Evolutionary conservation across 768 basidiomycete genomes (phyloP).

Genomic region (Boletus eberwhitei): DNA sequence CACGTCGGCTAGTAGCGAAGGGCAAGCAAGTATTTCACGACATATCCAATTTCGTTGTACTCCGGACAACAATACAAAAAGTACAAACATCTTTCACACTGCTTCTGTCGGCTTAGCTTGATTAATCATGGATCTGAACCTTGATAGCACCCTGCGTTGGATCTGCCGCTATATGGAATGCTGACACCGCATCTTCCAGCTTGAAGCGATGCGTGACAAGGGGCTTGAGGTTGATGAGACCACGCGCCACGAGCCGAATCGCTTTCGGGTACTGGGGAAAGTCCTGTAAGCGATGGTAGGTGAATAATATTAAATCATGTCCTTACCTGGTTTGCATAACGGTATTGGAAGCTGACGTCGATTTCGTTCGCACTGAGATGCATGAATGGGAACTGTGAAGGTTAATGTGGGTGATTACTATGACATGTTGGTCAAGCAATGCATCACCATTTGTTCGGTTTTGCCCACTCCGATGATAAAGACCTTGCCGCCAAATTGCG

Average conservation of each 20-base stretch:
- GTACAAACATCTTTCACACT: background rate
- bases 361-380: conserved; percentile 69
- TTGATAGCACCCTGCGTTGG: conserved; percentile 66
- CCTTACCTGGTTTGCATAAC: conserved; percentile 59
- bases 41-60: background rate
- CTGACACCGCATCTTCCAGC: conserved; percentile 69
- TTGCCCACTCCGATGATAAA: conserved; percentile 71
- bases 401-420: background rate
- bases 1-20: too few species aligned
- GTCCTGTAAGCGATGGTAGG: background rate
- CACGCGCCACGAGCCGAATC: conserved; percentile 73
- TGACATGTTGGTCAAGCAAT: conserved; percentile 8
- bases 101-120: background rate
- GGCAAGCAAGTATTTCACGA: too few species aligned
- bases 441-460: conserved; percentile 51
- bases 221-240: conserved; percentile 68
- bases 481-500: conserved; percentile 62
- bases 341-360: conserved; percentile 65
- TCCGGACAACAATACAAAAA: background rate
- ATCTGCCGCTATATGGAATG: conserved; percentile 77
- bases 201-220: conserved; percentile 76
- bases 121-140: conserved; percentile 58
- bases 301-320: background rate
- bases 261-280: conserved; percentile 71
- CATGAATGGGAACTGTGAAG: conserved; percentile 63